phyloP scores from a whole-genome alignment of 495 filamentous ascomycete genomes.

The Penicillium samsonianum region DNA sequence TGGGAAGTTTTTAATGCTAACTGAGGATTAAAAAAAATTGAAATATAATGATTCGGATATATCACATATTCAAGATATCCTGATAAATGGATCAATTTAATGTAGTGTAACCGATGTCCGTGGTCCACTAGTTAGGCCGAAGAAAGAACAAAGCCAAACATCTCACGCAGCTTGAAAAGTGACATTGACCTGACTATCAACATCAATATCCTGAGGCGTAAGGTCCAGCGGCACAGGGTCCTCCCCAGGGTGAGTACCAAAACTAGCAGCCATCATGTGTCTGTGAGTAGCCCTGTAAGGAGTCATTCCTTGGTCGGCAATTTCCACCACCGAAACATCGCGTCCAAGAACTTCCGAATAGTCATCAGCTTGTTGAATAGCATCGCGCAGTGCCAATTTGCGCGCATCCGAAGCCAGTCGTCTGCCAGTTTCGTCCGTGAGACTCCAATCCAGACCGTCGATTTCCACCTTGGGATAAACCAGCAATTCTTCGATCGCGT shows the following conservation, averaged over 20 bases:
- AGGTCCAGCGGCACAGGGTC: constrained; percentile 9
- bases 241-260: background rate
- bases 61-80: background rate
- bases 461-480: constrained; percentile 22
- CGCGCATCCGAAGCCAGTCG: constrained; percentile 16
- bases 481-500: constrained; percentile 16
- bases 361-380: constrained; percentile 24
- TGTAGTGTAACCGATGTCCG: background rate
- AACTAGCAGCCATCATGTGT: background rate
- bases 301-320: constrained; percentile 11
- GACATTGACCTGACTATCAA: constrained; percentile 12
- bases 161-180: constrained; percentile 6
- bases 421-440: constrained; percentile 24
- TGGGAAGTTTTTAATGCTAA: constrained; percentile 35
- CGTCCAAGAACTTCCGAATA: constrained; percentile 24
- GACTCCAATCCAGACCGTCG: constrained; percentile 22
- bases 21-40: background rate
- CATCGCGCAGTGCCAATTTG: constrained; percentile 25
- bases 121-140: background rate
- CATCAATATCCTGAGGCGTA: constrained; percentile 16
- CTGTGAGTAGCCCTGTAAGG: background rate
- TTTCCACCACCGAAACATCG: constrained; percentile 17
- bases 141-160: background rate
- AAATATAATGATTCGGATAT: background rate
- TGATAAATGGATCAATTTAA: background rate